Conservation (phyloP, 2,329 filamentous ascomycete species). For the Verticillium longisporum region DNA sequence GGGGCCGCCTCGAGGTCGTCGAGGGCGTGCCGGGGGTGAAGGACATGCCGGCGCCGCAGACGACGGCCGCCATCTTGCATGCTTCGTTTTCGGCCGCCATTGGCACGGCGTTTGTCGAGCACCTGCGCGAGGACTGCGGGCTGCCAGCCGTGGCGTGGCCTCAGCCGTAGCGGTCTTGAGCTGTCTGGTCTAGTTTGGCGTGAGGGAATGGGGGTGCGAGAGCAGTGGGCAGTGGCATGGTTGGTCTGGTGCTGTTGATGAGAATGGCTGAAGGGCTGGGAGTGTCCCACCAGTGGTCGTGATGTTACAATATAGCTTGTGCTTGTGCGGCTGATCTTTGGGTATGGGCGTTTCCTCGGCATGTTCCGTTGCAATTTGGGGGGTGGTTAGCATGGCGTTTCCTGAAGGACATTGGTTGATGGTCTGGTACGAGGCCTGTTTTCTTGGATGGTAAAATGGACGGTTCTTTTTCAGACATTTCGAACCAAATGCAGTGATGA, state of each 20-base stretch:
- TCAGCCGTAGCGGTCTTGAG: neutral
- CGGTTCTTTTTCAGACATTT: too few species aligned
- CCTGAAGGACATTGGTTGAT: too few species aligned
- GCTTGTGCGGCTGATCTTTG: neutral
- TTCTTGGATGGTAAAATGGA: too few species aligned
- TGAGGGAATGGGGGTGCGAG: neutral
- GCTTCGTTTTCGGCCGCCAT: conserved; percentile 55
- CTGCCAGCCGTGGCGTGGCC: conserved; percentile 4
- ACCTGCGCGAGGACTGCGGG: conserved; percentile 26
- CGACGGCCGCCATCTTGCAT: conserved; percentile 48
- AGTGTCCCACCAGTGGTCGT: neutral
- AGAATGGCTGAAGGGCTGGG: neutral
- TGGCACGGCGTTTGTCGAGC: conserved; percentile 47
- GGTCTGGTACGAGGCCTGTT: too few species aligned
- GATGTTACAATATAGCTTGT: neutral
- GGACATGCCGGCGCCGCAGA: conserved; percentile 44
- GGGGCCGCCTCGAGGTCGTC: conserved; percentile 31
- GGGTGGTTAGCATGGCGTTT: neutral
- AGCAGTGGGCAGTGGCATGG: neutral
- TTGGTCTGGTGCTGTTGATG: neutral
- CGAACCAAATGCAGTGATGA: too few species aligned
- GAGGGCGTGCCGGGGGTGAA: conserved; percentile 47
- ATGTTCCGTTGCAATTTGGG: neutral
- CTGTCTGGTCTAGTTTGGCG: neutral
- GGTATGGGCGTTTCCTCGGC: neutral